Evolutionary conservation across 208 protist genomes (phyloP), one percentile per base, ranked within the genome.

Genomic region (Acanthamoeba sp.): DNA sequence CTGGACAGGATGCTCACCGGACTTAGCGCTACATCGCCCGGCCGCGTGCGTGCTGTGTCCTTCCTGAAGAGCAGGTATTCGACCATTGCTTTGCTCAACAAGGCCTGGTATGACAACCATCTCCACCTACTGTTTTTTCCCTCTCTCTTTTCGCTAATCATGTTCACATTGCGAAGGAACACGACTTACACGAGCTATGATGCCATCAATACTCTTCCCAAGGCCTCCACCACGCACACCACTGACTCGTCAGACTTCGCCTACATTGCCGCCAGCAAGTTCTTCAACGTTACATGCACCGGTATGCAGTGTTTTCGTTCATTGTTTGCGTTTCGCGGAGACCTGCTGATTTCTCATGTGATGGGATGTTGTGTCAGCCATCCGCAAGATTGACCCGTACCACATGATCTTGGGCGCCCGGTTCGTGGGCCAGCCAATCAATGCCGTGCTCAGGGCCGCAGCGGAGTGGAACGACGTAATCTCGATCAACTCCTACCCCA

Each of bases 141-240:
- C n/a, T n/a, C n/a, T n/a, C n/a, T n/a, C n/a, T n/a, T n/a, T n/a
- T n/a, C n/a, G n/a, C n/a, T n/a, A n/a, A n/a, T n/a, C n/a, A n/a
- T n/a, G n/a, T n/a, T n/a, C n/a, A n/a, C n/a, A n/a, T n/a, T n/a
- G n/a, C n/a, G n/a, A n/a, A 69, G 62, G 62, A 50, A 50, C 71
- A 80, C 71, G 22, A 50, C 71, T 22, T 80, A 80, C 71, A 2
- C 71, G 71, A 80, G 71, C 71, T 80, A 29, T 12, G 71, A 80
- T 22, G 24, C 71, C 38, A 80, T 80, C 71, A 50, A 18, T 3
- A 80, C 71, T 0, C 12, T 40, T 29, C 71, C 71, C 71, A 5
- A 18, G 7, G 10, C 1, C 2, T 27, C 71, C 6, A 27, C 40
- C 10, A 36, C 38, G 71, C 71, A 80, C 71, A 80, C 71, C 2